Evolutionary conservation across 2,329 filamentous ascomycete genomes (phyloP).

Genomic region (Calonectria henricotiae): DNA sequence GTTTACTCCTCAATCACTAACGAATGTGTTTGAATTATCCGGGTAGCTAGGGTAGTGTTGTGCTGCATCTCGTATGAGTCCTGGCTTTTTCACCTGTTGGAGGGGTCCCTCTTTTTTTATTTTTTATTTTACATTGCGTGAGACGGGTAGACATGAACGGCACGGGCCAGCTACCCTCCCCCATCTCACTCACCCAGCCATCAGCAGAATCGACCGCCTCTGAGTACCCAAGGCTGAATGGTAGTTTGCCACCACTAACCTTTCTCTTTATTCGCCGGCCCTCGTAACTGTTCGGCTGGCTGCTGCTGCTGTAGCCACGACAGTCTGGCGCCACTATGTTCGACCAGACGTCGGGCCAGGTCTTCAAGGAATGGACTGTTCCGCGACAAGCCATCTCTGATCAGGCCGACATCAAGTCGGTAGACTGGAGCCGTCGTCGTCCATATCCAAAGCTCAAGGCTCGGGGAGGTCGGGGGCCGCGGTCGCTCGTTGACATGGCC

Average conservation of each 20-base stretch:
- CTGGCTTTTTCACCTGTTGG: neutral
- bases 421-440: conserved; percentile 58
- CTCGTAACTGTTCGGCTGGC: neutral
- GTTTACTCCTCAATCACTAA: neutral
- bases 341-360: conserved; percentile 56
- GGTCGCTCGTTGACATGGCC: conserved; percentile 61
- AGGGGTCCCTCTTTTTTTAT: conserved; percentile 16
- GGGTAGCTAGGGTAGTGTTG: neutral
- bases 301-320: conserved; percentile 1
- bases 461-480: conserved; percentile 55
- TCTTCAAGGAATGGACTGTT: conserved; percentile 60
- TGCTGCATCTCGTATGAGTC: too few relatives aligned
- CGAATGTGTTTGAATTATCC: neutral
- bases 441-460: conserved; percentile 52
- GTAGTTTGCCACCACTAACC: neutral
- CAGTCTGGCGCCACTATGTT: conserved; percentile 52
- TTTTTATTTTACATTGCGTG: neutral
- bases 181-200: neutral
- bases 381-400: conserved; percentile 49
- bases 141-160: neutral
- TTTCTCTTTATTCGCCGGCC: neutral
- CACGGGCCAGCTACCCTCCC: conserved; percentile 9
- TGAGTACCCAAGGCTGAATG: neutral
- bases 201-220: neutral
- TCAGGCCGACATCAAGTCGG: conserved; percentile 44